Evolutionary conservation across 2,329 filamentous ascomycete genomes (phyloP).

Genomic region (Colletotrichum noveboracense): DNA sequence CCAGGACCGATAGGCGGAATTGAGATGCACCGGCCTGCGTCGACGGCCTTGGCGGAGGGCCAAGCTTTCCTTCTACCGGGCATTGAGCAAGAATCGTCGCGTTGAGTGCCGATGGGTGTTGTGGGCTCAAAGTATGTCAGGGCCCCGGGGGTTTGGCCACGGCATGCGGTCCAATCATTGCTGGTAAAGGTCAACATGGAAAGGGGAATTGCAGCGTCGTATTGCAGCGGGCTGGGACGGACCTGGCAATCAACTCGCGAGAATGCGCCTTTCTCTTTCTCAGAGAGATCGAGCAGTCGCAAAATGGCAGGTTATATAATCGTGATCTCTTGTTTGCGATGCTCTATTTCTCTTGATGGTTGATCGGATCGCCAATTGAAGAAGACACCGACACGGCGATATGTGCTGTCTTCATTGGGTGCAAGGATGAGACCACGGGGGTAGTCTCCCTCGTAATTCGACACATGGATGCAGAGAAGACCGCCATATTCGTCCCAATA

Average conservation of each 20-base stretch:
- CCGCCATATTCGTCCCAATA: background rate
- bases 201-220: background rate
- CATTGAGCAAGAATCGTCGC: background rate
- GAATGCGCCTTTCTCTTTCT: background rate
- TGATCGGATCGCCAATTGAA: background rate
- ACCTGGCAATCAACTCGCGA: background rate
- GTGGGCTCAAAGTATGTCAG: background rate
- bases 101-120: background rate
- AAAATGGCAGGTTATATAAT: background rate
- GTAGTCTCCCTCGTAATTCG: background rate
- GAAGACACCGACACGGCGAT: background rate
- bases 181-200: background rate
- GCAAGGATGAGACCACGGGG: background rate
- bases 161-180: background rate
- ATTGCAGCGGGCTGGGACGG: background rate
- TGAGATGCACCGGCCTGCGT: background rate
- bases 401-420: background rate
- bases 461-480: background rate
- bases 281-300: background rate
- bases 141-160: background rate
- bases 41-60: background rate
- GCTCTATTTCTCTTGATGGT: background rate
- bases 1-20: slow-evolving; percentile 9
- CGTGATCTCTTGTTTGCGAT: background rate
- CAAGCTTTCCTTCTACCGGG: background rate